phyloP scores from a whole-genome alignment of 1,284 basidiomycete genomes.

The Leccinum variabile region DNA sequence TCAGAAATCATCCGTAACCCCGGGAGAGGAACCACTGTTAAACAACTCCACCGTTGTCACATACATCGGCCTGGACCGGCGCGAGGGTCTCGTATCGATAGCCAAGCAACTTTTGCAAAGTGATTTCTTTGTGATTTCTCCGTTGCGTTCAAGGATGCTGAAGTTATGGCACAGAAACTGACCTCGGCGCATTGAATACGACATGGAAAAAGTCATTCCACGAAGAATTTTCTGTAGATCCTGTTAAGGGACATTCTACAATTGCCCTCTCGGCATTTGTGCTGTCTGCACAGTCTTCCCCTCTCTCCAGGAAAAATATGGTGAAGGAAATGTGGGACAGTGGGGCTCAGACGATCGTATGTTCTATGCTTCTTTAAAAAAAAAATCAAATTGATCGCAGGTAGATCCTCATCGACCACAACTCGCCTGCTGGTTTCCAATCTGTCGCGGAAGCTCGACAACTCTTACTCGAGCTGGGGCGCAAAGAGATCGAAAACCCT shows the following conservation, averaged over 20 bases:
- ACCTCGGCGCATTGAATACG: conserved; percentile 43
- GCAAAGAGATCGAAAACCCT: conserved; percentile 53
- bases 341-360: conserved; percentile 77
- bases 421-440: conserved; percentile 76
- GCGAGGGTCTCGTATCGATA: conserved; percentile 64
- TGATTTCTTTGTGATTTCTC: conserved; percentile 31
- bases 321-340: conserved; percentile 89
- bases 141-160: conserved; percentile 10
- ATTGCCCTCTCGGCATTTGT: conserved; percentile 87
- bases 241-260: conserved; percentile 46
- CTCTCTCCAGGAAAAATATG: conserved; percentile 62
- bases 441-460: conserved; percentile 83
- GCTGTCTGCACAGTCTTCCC: conserved; percentile 69
- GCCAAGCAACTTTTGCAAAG: conserved; percentile 62
- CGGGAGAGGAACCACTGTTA: conserved; percentile 39
- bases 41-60: conserved; percentile 52
- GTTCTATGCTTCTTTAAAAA: conserved; percentile 27
- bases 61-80: conserved; percentile 71
- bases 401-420: conserved; percentile 86
- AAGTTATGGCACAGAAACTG: conserved; percentile 42
- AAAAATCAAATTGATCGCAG: conserved; percentile 12
- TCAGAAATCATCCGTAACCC: conserved; percentile 39
- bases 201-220: conserved; percentile 60
- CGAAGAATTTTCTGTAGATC: conserved; percentile 44
- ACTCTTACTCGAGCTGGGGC: conserved; percentile 70